Base-by-base conservation (phyloP, 1,284 basidiomycete genomes). In the Schizophyllum commune region DNA sequence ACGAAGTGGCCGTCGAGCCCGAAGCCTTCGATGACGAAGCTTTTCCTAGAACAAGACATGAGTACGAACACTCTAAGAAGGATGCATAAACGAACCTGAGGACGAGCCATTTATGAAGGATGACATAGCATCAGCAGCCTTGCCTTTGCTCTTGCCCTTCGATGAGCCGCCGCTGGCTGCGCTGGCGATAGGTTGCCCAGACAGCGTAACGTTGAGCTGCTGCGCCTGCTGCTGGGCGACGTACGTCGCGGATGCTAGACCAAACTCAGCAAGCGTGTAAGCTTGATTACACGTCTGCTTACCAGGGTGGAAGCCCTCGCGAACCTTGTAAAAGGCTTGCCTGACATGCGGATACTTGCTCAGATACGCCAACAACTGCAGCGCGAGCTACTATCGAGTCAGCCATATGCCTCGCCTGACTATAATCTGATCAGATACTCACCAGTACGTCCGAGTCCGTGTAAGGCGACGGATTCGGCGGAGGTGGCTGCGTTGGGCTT, bases 261-360 rank as follows among this genome's bases (percentile, higher is more conserved):
- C n/a, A n/a, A n/a, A n/a, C n/a, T n/a, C n/a, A n/a, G n/a, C n/a
- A n/a, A n/a, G n/a, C n/a, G n/a, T n/a, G n/a, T n/a, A n/a, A n/a
- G n/a, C n/a, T n/a, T n/a, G n/a, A n/a, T n/a, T n/a, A n/a, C n/a
- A n/a, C n/a, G n/a, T n/a, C n/a, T n/a, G n/a, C 47, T 79, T 82
- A 4, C 86, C 89, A 0, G 89, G 89, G 68, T 91, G 89, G 72
- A 91, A 91, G 17, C 84, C 83, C 20, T 78, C 70, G 0, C 92
- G 83, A 0, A 86, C 86, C 71, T 92, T 91, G 74, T 98, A 98
- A 72, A 99, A 98, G 5, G 95, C 92, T 66, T 95, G 89, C n/a
- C 96, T 82, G 3, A 99, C 96, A 73, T 99, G 96, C 0, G 96
- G 94, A 72, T 99, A 99, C 74, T 99, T 99, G 76, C 92, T 95